Percentiles rank a stretch among this genome's conserved stretches.
These are phyloP conservation scores for Sporobolomyces roseus DNA, from an alignment of 768 basidiomycete species.

Conservation along the genomic window DNA sequence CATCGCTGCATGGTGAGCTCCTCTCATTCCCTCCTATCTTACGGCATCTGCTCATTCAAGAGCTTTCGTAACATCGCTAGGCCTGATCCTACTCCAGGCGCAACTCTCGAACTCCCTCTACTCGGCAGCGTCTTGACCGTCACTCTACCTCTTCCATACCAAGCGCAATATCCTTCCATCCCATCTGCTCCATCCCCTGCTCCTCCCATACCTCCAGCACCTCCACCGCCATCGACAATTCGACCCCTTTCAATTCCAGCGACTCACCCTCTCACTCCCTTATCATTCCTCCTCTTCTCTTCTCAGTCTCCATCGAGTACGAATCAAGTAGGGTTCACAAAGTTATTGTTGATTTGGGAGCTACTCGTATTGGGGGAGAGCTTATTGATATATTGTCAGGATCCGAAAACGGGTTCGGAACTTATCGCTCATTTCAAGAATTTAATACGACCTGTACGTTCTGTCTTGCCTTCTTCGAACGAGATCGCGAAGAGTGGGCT, in stretches of 20 bases:
- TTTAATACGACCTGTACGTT: constrained; percentile 70
- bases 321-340: constrained; percentile 44
- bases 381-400: constrained; percentile 75
- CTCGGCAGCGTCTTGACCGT: constrained; percentile 56
- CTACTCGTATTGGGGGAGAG: constrained; percentile 87
- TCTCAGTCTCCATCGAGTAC: constrained; percentile 40
- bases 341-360: constrained; percentile 69
- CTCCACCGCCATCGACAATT: background rate
- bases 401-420: constrained; percentile 71
- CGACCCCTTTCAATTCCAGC: constrained; percentile 52
- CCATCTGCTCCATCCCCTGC: background rate
- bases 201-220: background rate
- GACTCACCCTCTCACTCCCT: constrained; percentile 60
- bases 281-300: constrained; percentile 51
- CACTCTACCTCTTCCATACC: constrained; percentile 17
- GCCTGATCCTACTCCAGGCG: constrained; percentile 68
- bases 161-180: constrained; percentile 21
- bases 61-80: too few species aligned
- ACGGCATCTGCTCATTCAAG: too few species aligned
- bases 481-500: too few species aligned
- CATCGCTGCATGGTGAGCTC: constrained; percentile 29
- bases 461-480: too few species aligned
- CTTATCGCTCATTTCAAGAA: constrained; percentile 90
- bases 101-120: constrained; percentile 73
- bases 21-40: too few species aligned